phyloP scores from a whole-genome alignment of 495 filamentous ascomycete species.

The Sphaerosporella brunnea region DNA sequence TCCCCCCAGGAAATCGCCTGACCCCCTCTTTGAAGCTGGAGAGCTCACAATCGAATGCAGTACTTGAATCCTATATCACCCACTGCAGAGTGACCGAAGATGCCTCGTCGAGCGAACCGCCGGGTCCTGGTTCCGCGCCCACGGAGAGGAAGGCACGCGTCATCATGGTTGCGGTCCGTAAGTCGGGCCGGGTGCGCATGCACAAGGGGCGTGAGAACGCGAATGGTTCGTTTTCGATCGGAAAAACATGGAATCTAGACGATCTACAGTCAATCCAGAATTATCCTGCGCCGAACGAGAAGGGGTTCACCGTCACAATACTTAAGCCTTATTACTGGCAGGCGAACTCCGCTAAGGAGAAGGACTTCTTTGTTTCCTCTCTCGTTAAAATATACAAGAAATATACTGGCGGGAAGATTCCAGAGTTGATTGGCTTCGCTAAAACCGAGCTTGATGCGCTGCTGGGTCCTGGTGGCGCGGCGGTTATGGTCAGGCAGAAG shows the following conservation, averaged over 20 bases:
- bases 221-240: slow-evolving; percentile 88
- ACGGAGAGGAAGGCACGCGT: slow-evolving; percentile 73
- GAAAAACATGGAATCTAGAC: slow-evolving; percentile 92
- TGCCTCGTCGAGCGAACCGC: slow-evolving; percentile 59
- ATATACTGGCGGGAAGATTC: slow-evolving; percentile 75
- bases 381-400: slow-evolving; percentile 89
- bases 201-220: slow-evolving; percentile 92
- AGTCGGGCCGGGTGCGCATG: slow-evolving; percentile 79
- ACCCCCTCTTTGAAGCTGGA: too few species aligned
- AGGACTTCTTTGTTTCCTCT: slow-evolving; percentile 93
- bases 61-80: slow-evolving; percentile 90
- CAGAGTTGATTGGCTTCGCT: slow-evolving; percentile 66
- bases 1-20: too few species aligned
- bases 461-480: slow-evolving; percentile 31
- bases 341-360: slow-evolving; percentile 77
- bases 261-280: slow-evolving; percentile 68
- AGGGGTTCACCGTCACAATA: slow-evolving; percentile 76
- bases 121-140: slow-evolving; percentile 44
- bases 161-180: slow-evolving; percentile 81
- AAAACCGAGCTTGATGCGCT: slow-evolving; percentile 57
- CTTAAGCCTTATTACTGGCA: slow-evolving; percentile 96
- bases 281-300: slow-evolving; percentile 45
- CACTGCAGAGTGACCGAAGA: slow-evolving; percentile 84
- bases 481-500: slow-evolving; percentile 4
- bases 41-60: too few species aligned